Evolutionary conservation across 495 filamentous ascomycete genomes (phyloP).

Genomic region (Bombardia bombarda): DNA sequence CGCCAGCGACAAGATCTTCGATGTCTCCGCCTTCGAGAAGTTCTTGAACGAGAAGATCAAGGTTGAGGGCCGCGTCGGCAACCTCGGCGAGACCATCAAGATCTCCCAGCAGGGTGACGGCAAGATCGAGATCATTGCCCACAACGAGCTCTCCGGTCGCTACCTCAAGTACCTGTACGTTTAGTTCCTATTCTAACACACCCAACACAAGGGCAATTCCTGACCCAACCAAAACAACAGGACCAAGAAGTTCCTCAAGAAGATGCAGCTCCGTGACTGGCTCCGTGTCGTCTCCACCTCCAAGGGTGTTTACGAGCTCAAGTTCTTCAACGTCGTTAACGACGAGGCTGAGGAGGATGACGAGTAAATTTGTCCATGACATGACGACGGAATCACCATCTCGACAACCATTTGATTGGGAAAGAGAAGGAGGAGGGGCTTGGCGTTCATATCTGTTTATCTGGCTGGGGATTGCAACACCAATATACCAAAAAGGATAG

Average conservation of each 20-base stretch:
- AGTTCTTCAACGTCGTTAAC: constrained; percentile 99
- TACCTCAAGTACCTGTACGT: constrained; percentile 99
- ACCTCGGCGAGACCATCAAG: constrained; percentile 88
- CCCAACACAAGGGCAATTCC: too few relatives aligned
- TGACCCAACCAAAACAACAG: too few relatives aligned
- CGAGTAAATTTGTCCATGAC: constrained; percentile 60
- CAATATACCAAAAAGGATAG: too few relatives aligned
- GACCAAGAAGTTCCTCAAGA: constrained; percentile 99
- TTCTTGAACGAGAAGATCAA: constrained; percentile 99
- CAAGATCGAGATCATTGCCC: constrained; percentile 95
- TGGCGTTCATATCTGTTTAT: too few relatives aligned
- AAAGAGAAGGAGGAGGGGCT: too few relatives aligned
- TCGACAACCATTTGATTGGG: too few relatives aligned
- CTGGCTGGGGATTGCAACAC: constrained; percentile 11
- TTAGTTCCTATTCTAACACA: too few relatives aligned
- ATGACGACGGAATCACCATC: too few relatives aligned
- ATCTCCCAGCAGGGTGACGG: constrained; percentile 88
- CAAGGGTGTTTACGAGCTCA: constrained; percentile 96
- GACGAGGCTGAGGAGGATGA: constrained; percentile 96
- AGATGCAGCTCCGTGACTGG: constrained; percentile 99
- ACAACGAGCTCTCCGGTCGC: constrained; percentile 95
- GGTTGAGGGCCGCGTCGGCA: constrained; percentile 94
- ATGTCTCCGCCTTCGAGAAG: constrained; percentile 97
- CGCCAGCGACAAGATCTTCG: constrained; percentile 99
- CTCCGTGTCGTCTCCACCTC: constrained; percentile 95